These are phyloP conservation scores for Paramecium sonneborni DNA, from an alignment of 73 alveolate species.

Conservation along the genomic window DNA sequence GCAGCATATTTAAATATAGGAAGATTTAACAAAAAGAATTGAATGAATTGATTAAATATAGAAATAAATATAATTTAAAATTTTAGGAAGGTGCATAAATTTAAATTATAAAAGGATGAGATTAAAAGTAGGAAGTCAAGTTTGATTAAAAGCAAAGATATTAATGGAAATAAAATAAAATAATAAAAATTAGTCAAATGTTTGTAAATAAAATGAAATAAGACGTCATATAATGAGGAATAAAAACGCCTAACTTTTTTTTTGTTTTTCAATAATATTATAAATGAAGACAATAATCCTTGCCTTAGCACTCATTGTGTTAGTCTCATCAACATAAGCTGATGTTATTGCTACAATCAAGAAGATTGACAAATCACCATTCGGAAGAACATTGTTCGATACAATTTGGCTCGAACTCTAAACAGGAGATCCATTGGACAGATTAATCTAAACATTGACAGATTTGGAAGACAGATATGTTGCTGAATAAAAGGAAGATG, in stretches of 20 bases:
- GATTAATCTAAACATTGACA: conserved; percentile 34
- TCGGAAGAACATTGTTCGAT: conserved; percentile 58
- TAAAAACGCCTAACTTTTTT: neutral
- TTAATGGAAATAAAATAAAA: neutral
- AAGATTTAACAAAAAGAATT: too few relatives aligned
- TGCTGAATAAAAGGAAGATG: conserved; percentile 57
- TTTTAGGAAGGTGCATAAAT: too few relatives aligned
- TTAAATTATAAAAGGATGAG: too few relatives aligned
- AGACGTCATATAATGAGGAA: neutral
- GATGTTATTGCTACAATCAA: conserved; percentile 56
- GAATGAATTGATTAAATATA: too few relatives aligned
- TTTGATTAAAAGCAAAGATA: neutral
- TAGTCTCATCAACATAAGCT: conserved; percentile 48
- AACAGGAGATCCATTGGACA: conserved; percentile 57
- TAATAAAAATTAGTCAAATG: neutral
- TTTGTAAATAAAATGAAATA: neutral
- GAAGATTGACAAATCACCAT: conserved; percentile 30
- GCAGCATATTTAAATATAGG: too few relatives aligned
- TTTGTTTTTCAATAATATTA: neutral
- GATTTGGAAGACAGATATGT: conserved; percentile 61
- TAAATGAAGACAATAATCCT: conserved; percentile 20
- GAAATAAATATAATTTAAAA: too few relatives aligned
- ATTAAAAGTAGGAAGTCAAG: too few relatives aligned
- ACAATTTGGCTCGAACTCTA: conserved; percentile 59
- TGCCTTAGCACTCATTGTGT: conserved; percentile 49